Evolutionary conservation across 495 filamentous ascomycete species (phyloP), one percentile per base, ranked within the genome.

Genomic region (Daldinia bambusicola): DNA sequence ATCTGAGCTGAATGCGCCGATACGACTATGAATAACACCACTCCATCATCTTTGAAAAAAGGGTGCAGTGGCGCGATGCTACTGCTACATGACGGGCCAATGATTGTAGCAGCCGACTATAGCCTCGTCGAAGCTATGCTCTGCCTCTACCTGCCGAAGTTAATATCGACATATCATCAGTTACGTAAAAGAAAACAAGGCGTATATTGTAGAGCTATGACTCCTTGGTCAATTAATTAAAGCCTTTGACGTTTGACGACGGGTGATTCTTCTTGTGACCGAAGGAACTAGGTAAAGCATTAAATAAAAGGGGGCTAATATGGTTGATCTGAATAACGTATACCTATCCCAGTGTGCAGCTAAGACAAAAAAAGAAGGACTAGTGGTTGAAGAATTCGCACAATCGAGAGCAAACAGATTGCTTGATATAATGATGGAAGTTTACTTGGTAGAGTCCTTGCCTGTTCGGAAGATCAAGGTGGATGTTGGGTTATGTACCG

Each of bases 41-140:
- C 43, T 1, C 36, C n/a, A 12, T 20, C 34, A n/a, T 10, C 45
- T 36, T 10, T 56, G 7, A 36, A 45, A 4, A 18, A 16, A 61
- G 34, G 34, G 16, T 26, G 58, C n/a, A 18, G 67, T 69, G 74
- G 59, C 56, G 63, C 30, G 58, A 71, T 76, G 60, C 74, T 68
- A 66, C 63, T 74, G 38, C 67, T 74, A 71, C 70, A 45, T 71
- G 66, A 53, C 67, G 57, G 51, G 61, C 64, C 56, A 48, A 50
- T 45, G 51, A 60, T 63, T 45, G 63, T 60, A 71, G 55, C 45
- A 74, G 67, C 67, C 74, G 67, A 69, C 22, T 32, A 48, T 16
- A 67, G 63, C 43, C 10, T 57, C 32, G 32, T 34, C 37, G 10
- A 50, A 10, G 31, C 16, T 30, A 50, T 59, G 40, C 18, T 53